Evolutionary conservation across 257 asterid genomes (phyloP).

Genomic region (Solanum chaucha): DNA sequence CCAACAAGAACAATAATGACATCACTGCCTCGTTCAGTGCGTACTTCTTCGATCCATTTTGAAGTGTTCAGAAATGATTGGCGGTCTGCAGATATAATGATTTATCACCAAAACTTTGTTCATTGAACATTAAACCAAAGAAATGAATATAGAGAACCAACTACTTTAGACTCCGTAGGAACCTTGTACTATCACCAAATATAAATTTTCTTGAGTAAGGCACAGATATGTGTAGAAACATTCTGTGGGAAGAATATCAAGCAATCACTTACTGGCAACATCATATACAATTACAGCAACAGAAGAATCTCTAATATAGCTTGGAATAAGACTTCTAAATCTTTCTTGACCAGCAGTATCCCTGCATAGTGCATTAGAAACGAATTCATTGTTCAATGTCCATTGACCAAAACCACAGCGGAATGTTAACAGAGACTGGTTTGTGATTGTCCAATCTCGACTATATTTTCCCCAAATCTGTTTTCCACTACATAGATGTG

Average conservation of each 20-base stretch:
- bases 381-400: background rate
- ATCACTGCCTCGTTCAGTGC: constrained; percentile 18
- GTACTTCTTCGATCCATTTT: constrained; percentile 12
- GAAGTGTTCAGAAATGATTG: constrained; percentile 10
- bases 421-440: background rate
- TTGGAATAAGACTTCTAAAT: constrained; percentile 2
- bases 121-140: background rate
- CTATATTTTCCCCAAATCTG: background rate
- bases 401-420: background rate
- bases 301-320: constrained; percentile 55
- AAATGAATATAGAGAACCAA: background rate
- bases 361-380: constrained; percentile 21
- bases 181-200: background rate
- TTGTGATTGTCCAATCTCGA: background rate
- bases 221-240: background rate
- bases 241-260: background rate
- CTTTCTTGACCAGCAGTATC: constrained; percentile 93
- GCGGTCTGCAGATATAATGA: constrained; percentile 1
- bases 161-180: background rate
- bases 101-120: background rate
- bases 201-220: background rate
- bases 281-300: constrained; percentile 89
- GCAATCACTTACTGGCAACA: constrained; percentile 61
- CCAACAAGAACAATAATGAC: constrained; percentile 17
- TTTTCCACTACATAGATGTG: background rate